Percentiles rank a stretch among this genome's conserved stretches.
Evolutionary conservation across 495 filamentous ascomycete genomes (phyloP).

Genomic region (Rostrohypoxylon terebratum): DNA sequence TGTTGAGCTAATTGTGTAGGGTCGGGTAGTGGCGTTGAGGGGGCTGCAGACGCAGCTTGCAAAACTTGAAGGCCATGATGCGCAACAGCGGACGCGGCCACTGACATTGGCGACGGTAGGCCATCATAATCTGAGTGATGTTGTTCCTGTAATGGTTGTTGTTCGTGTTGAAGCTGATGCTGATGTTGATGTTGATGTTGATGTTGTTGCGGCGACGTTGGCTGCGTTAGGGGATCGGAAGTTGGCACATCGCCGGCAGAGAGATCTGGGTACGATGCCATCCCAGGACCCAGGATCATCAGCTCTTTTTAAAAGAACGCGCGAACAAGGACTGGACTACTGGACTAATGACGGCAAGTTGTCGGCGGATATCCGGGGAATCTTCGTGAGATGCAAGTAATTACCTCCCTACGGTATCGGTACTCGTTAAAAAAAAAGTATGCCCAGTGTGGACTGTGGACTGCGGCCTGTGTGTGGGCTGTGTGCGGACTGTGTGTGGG

Average conservation of each 20-base stretch:
- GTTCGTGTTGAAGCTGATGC: too few relatives aligned
- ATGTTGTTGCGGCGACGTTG: constrained; percentile 20
- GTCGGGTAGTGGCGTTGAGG: constrained; percentile 35
- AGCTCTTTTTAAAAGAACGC: constrained; percentile 12
- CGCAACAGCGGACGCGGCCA: constrained; percentile 48
- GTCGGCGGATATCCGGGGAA: constrained; percentile 52
- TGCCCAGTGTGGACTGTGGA: constrained; percentile 15
- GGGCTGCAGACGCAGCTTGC: constrained; percentile 55
- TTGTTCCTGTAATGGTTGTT: background rate
- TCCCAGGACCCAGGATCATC: constrained; percentile 27
- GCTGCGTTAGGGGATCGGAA: constrained; percentile 1
- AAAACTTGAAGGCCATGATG: constrained; percentile 60
- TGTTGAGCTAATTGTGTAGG: constrained; percentile 44
- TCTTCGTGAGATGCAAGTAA: constrained; percentile 49
- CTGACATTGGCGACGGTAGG: constrained; percentile 33
- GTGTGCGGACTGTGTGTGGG: background rate
- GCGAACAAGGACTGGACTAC: constrained; percentile 21
- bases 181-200: background rate
- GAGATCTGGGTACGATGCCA: constrained; percentile 48
- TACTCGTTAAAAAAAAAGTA: constrained; percentile 24
- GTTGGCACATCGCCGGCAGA: constrained; percentile 20
- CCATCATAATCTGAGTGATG: constrained; percentile 27
- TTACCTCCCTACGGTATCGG: background rate
- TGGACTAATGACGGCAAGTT: constrained; percentile 49
- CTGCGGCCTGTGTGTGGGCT: too few relatives aligned